Conservation (phyloP, 495 filamentous ascomycete genomes). For the Neurospora tetrasperma region DNA sequence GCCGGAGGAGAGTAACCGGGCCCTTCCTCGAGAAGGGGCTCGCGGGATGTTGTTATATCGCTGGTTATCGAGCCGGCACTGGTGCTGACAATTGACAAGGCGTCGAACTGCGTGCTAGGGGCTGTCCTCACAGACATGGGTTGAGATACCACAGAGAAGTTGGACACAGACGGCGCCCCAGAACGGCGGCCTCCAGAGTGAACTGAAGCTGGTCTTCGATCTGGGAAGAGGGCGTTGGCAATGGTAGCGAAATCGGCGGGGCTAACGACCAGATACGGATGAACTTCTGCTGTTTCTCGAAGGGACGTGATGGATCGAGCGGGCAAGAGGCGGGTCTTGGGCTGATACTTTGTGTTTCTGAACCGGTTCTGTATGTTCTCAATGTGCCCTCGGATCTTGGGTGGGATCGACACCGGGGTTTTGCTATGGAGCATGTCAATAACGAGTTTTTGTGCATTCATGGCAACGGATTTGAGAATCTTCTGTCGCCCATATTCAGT, state of each 20-base stretch:
- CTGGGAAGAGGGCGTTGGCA: conserved; percentile 62
- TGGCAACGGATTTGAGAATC: conserved; percentile 74
- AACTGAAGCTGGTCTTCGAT: conserved; percentile 44
- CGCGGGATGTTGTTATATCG: conserved; percentile 54
- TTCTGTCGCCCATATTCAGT: conserved; percentile 80
- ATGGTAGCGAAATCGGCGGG: conserved; percentile 63
- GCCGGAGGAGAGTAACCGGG: conserved; percentile 34
- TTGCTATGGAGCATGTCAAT: conserved; percentile 51
- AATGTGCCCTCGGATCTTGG: conserved; percentile 60
- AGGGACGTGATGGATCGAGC: conserved; percentile 60
- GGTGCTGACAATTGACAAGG: conserved; percentile 53
- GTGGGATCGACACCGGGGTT: conserved; percentile 49
- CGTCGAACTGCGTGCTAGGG: conserved; percentile 37
- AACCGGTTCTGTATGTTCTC: conserved; percentile 66
- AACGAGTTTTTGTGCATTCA: conserved; percentile 65
- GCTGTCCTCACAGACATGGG: conserved; percentile 34
- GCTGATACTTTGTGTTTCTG: conserved; percentile 36
- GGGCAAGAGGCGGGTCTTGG: conserved; percentile 51
- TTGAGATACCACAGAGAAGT: conserved; percentile 43
- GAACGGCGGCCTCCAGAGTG: conserved; percentile 47
- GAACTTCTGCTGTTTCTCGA: conserved; percentile 58
- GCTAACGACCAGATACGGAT: conserved; percentile 61
- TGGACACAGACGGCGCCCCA: conserved; percentile 56
- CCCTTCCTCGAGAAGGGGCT: conserved; percentile 49
- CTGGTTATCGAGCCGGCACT: conserved; percentile 59